phyloP scores from a whole-genome alignment of 73 alveolate genomes.

The Paraurostyla sp. region DNA sequence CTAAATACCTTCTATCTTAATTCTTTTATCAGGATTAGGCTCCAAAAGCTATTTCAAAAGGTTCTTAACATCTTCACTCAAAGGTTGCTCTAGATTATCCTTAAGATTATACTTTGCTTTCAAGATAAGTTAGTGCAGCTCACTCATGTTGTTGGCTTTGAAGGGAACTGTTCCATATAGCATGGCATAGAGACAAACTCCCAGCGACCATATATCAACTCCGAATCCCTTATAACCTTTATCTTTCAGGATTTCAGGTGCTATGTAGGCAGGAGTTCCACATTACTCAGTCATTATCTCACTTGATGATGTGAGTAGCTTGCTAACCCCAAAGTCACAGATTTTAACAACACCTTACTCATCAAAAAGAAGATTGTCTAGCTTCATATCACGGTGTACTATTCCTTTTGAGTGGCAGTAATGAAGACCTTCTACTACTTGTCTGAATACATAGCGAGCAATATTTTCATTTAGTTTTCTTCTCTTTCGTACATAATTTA shows the following conservation, averaged over 20 bases:
- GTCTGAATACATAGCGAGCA: conserved; percentile 83
- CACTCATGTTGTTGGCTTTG: conserved; percentile 81
- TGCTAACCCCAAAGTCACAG: conserved; percentile 65
- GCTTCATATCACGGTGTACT: conserved; percentile 87
- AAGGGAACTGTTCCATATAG: conserved; percentile 86
- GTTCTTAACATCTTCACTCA: conserved; percentile 21
- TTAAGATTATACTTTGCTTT: conserved; percentile 68
- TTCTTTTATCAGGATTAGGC: conserved; percentile 38
- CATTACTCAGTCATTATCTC: conserved; percentile 85
- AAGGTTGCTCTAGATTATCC: conserved; percentile 16
- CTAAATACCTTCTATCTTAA: neutral
- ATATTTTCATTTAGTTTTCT: conserved; percentile 86
- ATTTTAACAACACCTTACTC: conserved; percentile 50
- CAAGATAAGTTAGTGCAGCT: conserved; percentile 78
- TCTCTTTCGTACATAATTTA: conserved; percentile 87
- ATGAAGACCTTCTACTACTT: conserved; percentile 87
- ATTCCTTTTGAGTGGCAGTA: conserved; percentile 82
- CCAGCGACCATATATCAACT: conserved; percentile 87
- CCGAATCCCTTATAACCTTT: conserved; percentile 85
- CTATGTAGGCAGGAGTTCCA: conserved; percentile 91
- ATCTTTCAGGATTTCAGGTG: conserved; percentile 84
- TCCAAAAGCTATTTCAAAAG: conserved; percentile 29
- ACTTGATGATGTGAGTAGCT: neutral
- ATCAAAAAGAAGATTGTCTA: conserved; percentile 82
- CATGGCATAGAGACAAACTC: conserved; percentile 85